phyloP scores from a whole-genome alignment of 2,329 filamentous ascomycete species.

The Arthroderma uncinatum region DNA sequence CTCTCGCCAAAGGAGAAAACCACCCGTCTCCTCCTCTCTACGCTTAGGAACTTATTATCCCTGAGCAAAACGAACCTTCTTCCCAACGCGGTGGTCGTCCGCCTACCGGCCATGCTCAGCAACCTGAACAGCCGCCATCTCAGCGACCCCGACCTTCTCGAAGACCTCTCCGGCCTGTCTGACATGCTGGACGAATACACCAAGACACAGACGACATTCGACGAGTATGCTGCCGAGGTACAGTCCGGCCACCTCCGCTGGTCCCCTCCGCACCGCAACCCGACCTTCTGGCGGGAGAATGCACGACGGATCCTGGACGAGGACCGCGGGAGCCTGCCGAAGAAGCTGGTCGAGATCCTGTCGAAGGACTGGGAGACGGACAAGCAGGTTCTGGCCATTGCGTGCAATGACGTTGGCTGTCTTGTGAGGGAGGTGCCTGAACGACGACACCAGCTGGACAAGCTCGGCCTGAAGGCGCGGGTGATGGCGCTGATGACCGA shows the following conservation, averaged over 20 bases:
- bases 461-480: conserved; percentile 68
- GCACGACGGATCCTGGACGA: conserved; percentile 75
- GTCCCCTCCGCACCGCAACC: conserved; percentile 81
- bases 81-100: conserved; percentile 74
- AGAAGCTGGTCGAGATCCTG: conserved; percentile 77
- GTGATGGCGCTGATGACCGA: conserved; percentile 94
- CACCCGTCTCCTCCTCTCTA: conserved; percentile 78
- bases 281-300: conserved; percentile 85
- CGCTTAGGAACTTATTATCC: conserved; percentile 75
- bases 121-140: conserved; percentile 46
- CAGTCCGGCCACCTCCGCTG: conserved; percentile 78
- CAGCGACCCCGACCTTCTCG: conserved; percentile 39
- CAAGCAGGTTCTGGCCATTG: conserved; percentile 76
- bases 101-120: conserved; percentile 55
- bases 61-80: conserved; percentile 58
- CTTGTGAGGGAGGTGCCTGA: conserved; percentile 84
- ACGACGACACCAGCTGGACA: conserved; percentile 68
- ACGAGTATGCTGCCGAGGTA: conserved; percentile 67
- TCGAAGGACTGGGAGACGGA: conserved; percentile 74
- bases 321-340: conserved; percentile 65
- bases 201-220: conserved; percentile 55
- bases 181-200: conserved; percentile 78
- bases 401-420: conserved; percentile 82
- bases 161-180: conserved; percentile 39
- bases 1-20: conserved; percentile 97